Evolutionary conservation across 345 rosid genomes (phyloP).

Genomic region (Citrus maxima): DNA sequence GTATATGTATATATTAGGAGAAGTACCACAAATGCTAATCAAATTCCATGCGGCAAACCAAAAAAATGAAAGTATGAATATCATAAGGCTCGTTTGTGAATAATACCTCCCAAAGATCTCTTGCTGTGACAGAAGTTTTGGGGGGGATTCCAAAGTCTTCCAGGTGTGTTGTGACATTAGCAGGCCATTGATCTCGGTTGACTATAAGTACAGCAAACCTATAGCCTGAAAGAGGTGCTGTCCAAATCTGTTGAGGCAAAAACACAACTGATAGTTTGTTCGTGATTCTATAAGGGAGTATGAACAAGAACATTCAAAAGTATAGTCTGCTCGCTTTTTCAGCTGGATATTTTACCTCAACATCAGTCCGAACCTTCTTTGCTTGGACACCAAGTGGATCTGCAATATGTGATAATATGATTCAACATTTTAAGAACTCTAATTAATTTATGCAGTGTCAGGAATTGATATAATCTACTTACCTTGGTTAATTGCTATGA

Average conservation of each 20-base stretch:
- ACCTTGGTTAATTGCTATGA: constrained; percentile 86
- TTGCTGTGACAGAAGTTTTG: constrained; percentile 39
- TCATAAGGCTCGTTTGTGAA: not conserved
- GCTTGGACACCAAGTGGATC: constrained; percentile 81
- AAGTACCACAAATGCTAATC: not conserved
- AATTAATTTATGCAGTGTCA: not conserved
- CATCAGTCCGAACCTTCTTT: constrained; percentile 59
- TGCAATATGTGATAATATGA: constrained; percentile 18
- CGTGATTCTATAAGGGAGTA: not conserved
- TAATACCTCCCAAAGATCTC: constrained; percentile 80
- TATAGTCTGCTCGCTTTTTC: too few relatives aligned
- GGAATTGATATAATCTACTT: not conserved
- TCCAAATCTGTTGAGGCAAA: constrained; percentile 53
- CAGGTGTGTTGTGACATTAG: constrained; percentile 56
- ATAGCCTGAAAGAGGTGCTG: constrained; percentile 57
- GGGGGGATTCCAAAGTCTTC: constrained; percentile 58
- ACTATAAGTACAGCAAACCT: constrained; percentile 56
- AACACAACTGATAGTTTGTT: not conserved
- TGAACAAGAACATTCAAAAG: too few relatives aligned
- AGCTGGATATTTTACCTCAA: constrained; percentile 42
- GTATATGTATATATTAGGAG: not conserved
- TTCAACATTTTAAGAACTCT: not conserved
- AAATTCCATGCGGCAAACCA: not conserved
- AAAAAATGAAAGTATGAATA: not conserved
- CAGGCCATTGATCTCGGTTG: constrained; percentile 42